Evolutionary conservation across 257 asterid genomes (phyloP), one percentile per base, ranked within the genome.

Genomic region (Coffea eugenioides): DNA sequence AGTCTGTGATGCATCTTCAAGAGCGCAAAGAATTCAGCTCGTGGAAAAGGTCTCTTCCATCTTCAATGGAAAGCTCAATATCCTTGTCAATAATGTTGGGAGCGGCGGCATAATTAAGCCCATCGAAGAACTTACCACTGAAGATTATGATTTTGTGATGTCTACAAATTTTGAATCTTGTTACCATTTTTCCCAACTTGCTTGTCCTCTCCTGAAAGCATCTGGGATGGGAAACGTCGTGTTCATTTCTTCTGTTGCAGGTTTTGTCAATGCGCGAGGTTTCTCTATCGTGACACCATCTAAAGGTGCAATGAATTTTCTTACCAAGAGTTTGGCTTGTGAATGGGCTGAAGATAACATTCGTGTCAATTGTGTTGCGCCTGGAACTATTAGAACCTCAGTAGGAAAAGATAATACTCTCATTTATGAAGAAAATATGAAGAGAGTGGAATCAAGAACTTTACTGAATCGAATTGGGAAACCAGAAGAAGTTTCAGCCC

Each of bases 141-240:
- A 67, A 25, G 71, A 67, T 1, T 75, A 80, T 67, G 1, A 20
- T 25, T 1, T 36, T 12, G 21, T 34, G 0, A 73, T 80, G 74
- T 80, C 83, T 13, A 64, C 83, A 0, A 81, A 81, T 71, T 68
- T 84, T 27, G 85, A 78, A 41, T 80, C 87, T 45, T 41, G 70
- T 7, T 84, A 36, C 67, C 83, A 81, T 18, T 21, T 81, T 3
- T 81, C 81, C 3, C 87, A 84, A 23, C 78, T 84, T 0, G 79
- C 87, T 45, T 57, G 73, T 62, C 82, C 85, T 4, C 66, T 81
- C 36, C 56, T 84, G 2, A 79, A 81, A 12, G 69, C 77, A 25
- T 78, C 87, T 21, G 81, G 79, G 61, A 66, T 16, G 7, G 82
- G 87, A 67, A 83, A 77, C 11, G 36, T 83, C 20, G 39, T 59